These are phyloP conservation scores for Polytrichum commune DNA, from an alignment of 225 moss, liverwort and hornwort genomes.

Conservation along the genomic window DNA sequence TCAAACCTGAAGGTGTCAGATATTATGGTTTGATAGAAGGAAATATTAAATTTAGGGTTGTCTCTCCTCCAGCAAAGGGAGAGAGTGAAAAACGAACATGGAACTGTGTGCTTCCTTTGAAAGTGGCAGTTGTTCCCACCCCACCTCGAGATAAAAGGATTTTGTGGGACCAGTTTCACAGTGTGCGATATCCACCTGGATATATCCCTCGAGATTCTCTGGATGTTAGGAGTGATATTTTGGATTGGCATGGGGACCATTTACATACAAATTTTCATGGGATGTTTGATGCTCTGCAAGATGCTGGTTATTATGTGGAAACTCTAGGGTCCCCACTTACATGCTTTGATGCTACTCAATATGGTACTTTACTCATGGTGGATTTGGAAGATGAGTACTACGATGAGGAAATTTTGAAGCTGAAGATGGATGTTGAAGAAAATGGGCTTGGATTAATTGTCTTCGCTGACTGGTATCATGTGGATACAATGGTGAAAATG, in stretches of 20 bases:
- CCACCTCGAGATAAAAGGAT: slow-evolving; percentile 82
- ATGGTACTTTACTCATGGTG: slow-evolving; percentile 92
- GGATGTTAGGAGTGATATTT: slow-evolving; percentile 84
- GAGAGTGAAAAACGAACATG: slow-evolving; percentile 58
- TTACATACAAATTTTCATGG: slow-evolving; percentile 93
- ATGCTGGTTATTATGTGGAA: slow-evolving; percentile 83
- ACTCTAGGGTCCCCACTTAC: slow-evolving; percentile 83
- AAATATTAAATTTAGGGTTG: slow-evolving; percentile 68
- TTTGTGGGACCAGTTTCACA: slow-evolving; percentile 93
- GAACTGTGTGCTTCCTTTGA: slow-evolving; percentile 73
- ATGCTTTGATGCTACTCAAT: slow-evolving; percentile 90
- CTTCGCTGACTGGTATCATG: slow-evolving; percentile 97
- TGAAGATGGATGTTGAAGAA: slow-evolving; percentile 73
- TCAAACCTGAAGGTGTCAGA: slow-evolving; percentile 70
- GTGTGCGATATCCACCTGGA: slow-evolving; percentile 86
- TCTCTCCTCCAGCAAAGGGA: slow-evolving; percentile 78
- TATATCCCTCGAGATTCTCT: slow-evolving; percentile 90
- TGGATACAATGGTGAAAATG: slow-evolving; percentile 97
- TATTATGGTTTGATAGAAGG: slow-evolving; percentile 77
- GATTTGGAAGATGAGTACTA: slow-evolving; percentile 94
- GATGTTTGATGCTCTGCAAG: slow-evolving; percentile 84
- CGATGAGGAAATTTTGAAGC: slow-evolving; percentile 77
- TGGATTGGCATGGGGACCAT: slow-evolving; percentile 96
- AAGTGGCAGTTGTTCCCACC: slow-evolving; percentile 79
- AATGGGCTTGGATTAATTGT: slow-evolving; percentile 84